A percentile compares a stretch with the other conserved stretches of the same genome.
Evolutionary conservation across 2,329 filamentous ascomycete genomes (phyloP).

Genomic region (Pyricularia pennisetigena): DNA sequence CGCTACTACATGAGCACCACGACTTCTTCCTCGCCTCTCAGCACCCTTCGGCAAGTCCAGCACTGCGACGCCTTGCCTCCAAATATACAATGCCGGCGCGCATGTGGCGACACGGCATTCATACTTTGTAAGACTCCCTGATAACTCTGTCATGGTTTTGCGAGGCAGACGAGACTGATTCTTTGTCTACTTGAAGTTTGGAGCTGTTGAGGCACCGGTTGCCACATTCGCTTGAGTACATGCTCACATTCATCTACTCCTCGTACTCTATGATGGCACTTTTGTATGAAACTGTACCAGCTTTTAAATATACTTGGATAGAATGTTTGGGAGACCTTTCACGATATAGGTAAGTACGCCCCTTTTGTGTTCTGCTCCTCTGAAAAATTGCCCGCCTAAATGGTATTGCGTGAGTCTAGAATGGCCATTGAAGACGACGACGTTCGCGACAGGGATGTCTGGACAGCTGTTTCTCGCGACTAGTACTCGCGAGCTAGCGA

Average conservation of each 20-base stretch:
- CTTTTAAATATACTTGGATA: slow-evolving; percentile 84
- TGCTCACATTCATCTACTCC: slow-evolving; percentile 86
- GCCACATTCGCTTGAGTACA: slow-evolving; percentile 72
- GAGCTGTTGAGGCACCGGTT: slow-evolving; percentile 67
- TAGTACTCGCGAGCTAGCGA: slow-evolving; percentile 85
- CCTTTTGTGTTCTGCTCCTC: neutral
- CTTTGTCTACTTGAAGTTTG: slow-evolving; percentile 24
- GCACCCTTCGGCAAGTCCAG: slow-evolving; percentile 65
- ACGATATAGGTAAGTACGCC: slow-evolving; percentile 43
- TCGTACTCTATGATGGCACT: slow-evolving; percentile 87
- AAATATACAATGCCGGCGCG: slow-evolving; percentile 88
- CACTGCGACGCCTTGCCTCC: slow-evolving; percentile 56
- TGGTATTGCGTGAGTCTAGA: slow-evolving; percentile 20
- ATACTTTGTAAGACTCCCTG: slow-evolving; percentile 44
- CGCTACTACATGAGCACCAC: slow-evolving; percentile 71
- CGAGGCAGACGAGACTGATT: neutral
- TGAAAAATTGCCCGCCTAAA: neutral
- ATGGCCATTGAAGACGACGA: slow-evolving; percentile 91
- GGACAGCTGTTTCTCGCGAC: slow-evolving; percentile 67
- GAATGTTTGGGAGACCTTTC: slow-evolving; percentile 84
- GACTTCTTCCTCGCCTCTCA: slow-evolving; percentile 78
- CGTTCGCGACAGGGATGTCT: slow-evolving; percentile 63
- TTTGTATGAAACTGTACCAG: slow-evolving; percentile 73
- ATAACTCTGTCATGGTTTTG: neutral
- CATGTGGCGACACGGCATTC: slow-evolving; percentile 93